Percentiles rank a stretch among this genome's conserved stretches.
phyloP scores from a whole-genome alignment of 768 basidiomycete genomes.

The Russula virescens region DNA sequence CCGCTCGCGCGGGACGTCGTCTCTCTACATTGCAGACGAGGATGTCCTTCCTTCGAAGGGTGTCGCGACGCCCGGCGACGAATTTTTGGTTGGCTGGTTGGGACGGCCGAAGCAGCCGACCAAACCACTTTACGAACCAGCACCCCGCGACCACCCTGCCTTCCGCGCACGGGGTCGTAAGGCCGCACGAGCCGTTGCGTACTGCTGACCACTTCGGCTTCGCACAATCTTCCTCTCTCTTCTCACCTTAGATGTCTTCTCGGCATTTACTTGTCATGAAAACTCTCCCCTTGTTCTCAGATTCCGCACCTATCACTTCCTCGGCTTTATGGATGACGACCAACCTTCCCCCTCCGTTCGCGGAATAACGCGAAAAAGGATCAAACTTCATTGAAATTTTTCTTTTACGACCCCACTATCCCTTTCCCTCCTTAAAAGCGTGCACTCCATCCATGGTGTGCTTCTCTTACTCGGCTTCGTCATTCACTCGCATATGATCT shows the following conservation, averaged over 20 bases:
- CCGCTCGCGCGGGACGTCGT: conserved; percentile 15
- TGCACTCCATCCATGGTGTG: conserved; percentile 7
- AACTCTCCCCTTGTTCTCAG: conserved; percentile 5
- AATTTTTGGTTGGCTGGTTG: conserved; percentile 12
- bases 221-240: neutral
- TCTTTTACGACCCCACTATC: neutral
- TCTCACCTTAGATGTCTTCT: conserved; percentile 12
- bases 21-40: conserved; percentile 25
- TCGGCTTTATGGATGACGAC: conserved; percentile 9
- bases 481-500: conserved; percentile 20
- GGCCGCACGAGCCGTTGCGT: conserved; percentile 31
- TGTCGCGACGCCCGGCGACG: conserved; percentile 1
- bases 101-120: conserved; percentile 2
- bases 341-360: neutral
- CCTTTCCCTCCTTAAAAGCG: conserved; percentile 5
- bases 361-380: conserved; percentile 20
- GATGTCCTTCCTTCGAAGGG: conserved; percentile 19
- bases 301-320: conserved; percentile 1
- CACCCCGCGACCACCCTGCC: conserved; percentile 31
- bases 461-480: conserved; percentile 8
- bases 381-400: neutral
- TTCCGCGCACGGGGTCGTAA: conserved; percentile 42
- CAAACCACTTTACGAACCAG: conserved; percentile 2
- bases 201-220: conserved; percentile 29
- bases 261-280: conserved; percentile 10